Percentiles rank a stretch among this genome's conserved stretches.
Conservation (phyloP, 163 green algal species). For the Scenedesmus sp. region DNA sequence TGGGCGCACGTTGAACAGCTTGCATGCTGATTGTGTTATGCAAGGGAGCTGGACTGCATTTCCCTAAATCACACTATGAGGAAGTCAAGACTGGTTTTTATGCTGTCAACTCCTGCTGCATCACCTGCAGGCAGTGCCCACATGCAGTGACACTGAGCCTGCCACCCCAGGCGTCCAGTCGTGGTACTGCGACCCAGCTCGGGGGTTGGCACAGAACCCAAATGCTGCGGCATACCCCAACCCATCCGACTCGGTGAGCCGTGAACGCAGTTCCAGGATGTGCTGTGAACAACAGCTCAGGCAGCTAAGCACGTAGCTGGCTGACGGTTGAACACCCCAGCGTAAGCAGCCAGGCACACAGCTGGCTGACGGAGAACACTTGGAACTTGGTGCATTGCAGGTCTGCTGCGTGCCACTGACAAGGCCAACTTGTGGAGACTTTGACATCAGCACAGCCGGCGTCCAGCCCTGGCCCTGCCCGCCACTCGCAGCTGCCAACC, state of each 20-base stretch:
- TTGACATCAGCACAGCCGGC: background rate
- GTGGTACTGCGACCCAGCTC: background rate
- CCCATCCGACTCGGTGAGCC: background rate
- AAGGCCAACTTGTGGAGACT: background rate
- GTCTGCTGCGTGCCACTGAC: background rate
- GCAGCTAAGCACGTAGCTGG: no score
- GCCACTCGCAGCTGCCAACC: background rate
- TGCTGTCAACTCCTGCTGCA: background rate
- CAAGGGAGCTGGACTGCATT: background rate
- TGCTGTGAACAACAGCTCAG: no score
- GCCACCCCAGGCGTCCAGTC: background rate
- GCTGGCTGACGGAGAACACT: no score
- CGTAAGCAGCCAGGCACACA: no score
- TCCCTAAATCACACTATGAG: no score
- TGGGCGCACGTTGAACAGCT: no score
- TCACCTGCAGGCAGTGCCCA: background rate
- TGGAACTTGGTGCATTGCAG: background rate
- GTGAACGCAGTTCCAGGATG: background rate
- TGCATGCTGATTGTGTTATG: no score
- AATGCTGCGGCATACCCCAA: background rate
- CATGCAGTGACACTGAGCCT: background rate
- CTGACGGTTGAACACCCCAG: no score
- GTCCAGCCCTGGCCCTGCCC: constrained; percentile 1
- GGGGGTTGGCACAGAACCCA: background rate
- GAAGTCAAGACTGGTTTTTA: background rate